Conservation (phyloP, 2,329 filamentous ascomycete species). For the Fusarium torulosum region DNA sequence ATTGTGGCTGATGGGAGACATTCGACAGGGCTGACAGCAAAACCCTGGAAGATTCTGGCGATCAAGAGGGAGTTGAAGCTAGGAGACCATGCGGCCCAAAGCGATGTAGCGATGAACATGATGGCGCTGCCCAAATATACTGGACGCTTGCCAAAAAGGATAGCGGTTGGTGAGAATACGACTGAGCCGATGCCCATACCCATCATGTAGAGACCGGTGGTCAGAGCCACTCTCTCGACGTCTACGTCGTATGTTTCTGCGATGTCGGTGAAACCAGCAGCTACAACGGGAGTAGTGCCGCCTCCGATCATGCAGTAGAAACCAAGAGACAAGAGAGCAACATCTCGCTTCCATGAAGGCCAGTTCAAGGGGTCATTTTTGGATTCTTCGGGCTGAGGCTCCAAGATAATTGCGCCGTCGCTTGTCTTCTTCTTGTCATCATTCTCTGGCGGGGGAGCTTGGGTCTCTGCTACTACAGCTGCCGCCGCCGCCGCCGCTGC, state of each 20-base stretch:
- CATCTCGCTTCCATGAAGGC: slow-evolving; percentile 83
- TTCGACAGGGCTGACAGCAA: slow-evolving; percentile 90
- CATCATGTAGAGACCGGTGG: slow-evolving; percentile 94
- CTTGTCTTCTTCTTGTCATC: slow-evolving; percentile 78
- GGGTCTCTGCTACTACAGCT: slow-evolving; percentile 10
- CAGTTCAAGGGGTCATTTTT: slow-evolving; percentile 94
- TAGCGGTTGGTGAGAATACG: slow-evolving; percentile 88
- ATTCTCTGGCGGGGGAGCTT: slow-evolving; percentile 38
- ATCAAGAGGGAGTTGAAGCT: slow-evolving; percentile 83
- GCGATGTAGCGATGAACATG: slow-evolving; percentile 79
- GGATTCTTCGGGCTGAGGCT: slow-evolving; percentile 92
- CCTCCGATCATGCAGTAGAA: slow-evolving; percentile 95
- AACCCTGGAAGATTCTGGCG: slow-evolving; percentile 87
- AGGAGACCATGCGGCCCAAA: slow-evolving; percentile 90
- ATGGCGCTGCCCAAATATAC: slow-evolving; percentile 85
- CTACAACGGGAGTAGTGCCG: slow-evolving; percentile 90
- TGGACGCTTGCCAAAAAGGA: slow-evolving; percentile 89
- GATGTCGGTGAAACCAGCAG: slow-evolving; percentile 89
- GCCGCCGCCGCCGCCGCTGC: slow-evolving; percentile 5
- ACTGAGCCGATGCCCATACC: slow-evolving; percentile 88
- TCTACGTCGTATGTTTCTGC: slow-evolving; percentile 73
- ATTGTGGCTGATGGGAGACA: slow-evolving; percentile 94
- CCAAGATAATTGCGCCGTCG: slow-evolving; percentile 86
- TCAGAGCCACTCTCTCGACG: slow-evolving; percentile 81
- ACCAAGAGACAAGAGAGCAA: slow-evolving; percentile 83